Conservation (phyloP, 106 monocot genomes). For the Allium sativum region DNA sequence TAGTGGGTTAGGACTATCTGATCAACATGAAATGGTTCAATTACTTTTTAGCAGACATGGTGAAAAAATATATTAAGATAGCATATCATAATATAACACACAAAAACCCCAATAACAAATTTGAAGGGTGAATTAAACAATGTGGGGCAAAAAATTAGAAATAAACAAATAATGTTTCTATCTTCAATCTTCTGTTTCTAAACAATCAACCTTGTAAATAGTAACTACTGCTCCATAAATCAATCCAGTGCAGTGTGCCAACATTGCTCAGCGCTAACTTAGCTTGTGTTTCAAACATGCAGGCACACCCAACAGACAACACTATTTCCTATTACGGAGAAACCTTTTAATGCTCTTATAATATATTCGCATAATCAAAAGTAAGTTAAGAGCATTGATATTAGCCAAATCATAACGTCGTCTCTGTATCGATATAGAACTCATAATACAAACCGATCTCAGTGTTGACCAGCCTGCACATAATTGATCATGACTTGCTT, state of each 20-base stretch:
- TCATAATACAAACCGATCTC: slow-evolving; percentile 3
- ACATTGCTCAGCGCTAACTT: background rate
- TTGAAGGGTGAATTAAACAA: background rate
- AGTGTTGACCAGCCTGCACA: background rate
- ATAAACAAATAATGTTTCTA: slow-evolving; percentile 1
- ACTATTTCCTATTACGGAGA: background rate
- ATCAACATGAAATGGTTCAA: slow-evolving; percentile 37
- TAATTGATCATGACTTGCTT: background rate
- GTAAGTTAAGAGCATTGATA: background rate
- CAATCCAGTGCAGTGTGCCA: background rate
- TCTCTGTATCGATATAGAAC: slow-evolving; percentile 4
- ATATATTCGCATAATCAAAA: background rate
- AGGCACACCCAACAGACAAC: background rate
- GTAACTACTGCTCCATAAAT: background rate
- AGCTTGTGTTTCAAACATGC: background rate
- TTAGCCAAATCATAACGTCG: slow-evolving; percentile 5
- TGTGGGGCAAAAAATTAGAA: no score
- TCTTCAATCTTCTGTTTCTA: slow-evolving; percentile 7
- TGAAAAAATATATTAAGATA: background rate
- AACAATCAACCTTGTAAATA: slow-evolving; percentile 1
- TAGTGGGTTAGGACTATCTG: slow-evolving; percentile 25
- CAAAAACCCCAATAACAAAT: slow-evolving; percentile 2
- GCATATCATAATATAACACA: background rate
- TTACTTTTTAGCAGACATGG: slow-evolving; percentile 10
- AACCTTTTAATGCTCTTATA: background rate